Conservation (phyloP, 768 basidiomycete species). For the Paxillus ammoniavirescens region DNA sequence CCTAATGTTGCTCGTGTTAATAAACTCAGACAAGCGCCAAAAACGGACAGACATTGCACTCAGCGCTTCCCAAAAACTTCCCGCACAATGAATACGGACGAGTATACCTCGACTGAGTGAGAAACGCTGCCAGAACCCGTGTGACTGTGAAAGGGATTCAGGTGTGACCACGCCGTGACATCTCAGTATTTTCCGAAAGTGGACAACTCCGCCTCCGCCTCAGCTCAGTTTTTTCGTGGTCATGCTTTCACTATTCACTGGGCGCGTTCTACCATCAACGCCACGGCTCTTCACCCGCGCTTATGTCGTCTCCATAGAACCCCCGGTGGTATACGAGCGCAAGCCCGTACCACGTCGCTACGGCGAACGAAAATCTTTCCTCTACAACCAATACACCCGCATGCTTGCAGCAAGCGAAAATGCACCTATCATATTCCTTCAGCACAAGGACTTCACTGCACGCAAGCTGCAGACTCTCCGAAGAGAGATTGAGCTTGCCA, state of each 20-base stretch:
- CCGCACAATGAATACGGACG: slow-evolving; percentile 15
- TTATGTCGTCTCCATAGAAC: slow-evolving; percentile 59
- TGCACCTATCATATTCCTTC: slow-evolving; percentile 73
- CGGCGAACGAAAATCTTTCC: slow-evolving; percentile 74
- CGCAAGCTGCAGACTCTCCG: slow-evolving; percentile 67
- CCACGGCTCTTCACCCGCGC: slow-evolving; percentile 31
- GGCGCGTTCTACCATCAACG: slow-evolving; percentile 8
- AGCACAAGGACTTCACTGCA: slow-evolving; percentile 73
- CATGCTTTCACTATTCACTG: slow-evolving; percentile 9
- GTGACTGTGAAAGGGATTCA: slow-evolving; percentile 16
- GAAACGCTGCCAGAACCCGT: slow-evolving; percentile 15
- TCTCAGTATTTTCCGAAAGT: neutral
- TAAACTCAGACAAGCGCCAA: slow-evolving; percentile 15
- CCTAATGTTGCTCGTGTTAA: slow-evolving; percentile 38
- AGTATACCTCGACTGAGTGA: slow-evolving; percentile 16
- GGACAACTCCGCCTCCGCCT: neutral
- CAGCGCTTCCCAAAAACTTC: slow-evolving; percentile 12
- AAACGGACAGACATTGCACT: slow-evolving; percentile 30
- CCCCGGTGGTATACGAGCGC: slow-evolving; percentile 48
- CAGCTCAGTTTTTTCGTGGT: neutral
- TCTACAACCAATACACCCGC: slow-evolving; percentile 76
- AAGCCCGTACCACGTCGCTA: slow-evolving; percentile 67
- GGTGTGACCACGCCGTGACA: slow-evolving; percentile 26
- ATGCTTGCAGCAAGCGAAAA: slow-evolving; percentile 58
- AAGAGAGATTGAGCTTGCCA: slow-evolving; percentile 59